A percentile compares a stretch with the other conserved stretches of the same genome.
phyloP scores from a whole-genome alignment of 345 rosid species.

The Eucalyptus curtisii region DNA sequence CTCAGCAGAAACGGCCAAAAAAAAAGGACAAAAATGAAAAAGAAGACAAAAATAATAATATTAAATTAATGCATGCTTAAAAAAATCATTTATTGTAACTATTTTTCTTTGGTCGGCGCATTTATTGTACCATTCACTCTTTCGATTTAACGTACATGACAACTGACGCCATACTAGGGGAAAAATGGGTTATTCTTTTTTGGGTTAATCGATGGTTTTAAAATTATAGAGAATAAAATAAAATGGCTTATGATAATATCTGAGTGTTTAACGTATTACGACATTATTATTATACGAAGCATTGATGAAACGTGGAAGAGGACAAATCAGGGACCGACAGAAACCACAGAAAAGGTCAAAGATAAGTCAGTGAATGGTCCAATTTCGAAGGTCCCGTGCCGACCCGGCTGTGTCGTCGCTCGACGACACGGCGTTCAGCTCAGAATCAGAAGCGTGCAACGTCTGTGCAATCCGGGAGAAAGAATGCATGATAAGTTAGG shows the following conservation, averaged over 20 bases:
- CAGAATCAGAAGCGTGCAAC: neutral
- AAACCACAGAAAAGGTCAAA: neutral
- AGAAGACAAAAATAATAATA: neutral
- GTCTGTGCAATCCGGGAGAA: neutral
- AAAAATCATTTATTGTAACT: neutral
- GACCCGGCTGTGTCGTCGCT: neutral
- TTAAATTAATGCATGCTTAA: neutral
- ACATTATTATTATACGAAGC: neutral
- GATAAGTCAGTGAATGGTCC: slow-evolving; percentile 10
- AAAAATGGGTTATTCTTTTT: neutral
- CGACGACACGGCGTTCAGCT: neutral
- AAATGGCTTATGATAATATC: neutral
- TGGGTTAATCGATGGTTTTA: neutral
- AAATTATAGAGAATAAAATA: neutral
- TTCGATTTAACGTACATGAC: neutral
- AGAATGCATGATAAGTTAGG: fast-evolving
- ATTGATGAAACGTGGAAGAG: neutral
- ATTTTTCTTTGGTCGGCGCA: neutral
- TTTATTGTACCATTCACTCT: neutral
- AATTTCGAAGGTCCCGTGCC: neutral
- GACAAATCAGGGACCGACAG: neutral
- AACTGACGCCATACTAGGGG: neutral
- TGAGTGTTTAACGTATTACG: neutral
- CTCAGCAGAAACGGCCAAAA: neutral
- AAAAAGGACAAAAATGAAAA: neutral